phyloP scores from a whole-genome alignment of 1,284 basidiomycete genomes.

The Austroboletus niveus region DNA sequence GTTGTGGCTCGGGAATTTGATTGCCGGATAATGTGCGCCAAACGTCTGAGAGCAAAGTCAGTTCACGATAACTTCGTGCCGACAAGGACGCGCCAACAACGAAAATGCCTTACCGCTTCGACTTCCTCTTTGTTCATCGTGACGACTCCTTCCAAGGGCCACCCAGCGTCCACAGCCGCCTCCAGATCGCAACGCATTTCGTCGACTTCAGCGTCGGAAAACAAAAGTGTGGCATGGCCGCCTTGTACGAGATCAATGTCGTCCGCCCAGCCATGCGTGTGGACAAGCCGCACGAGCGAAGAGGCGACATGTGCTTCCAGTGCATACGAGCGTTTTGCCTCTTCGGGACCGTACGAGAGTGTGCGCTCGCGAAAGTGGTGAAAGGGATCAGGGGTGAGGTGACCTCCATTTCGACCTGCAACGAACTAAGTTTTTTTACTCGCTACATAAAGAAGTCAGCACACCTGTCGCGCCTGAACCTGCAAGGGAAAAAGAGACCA shows the following conservation, averaged over 20 bases:
- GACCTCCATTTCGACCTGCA: slow-evolving; percentile 75
- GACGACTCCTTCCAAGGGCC: slow-evolving; percentile 43
- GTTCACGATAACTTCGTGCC: background rate
- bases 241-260: slow-evolving; percentile 64
- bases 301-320: slow-evolving; percentile 59
- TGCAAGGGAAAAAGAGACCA: slow-evolving; percentile 23
- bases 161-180: slow-evolving; percentile 54
- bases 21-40: slow-evolving; percentile 53
- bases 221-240: slow-evolving; percentile 44
- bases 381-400: slow-evolving; percentile 59
- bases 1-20: slow-evolving; percentile 55
- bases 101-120: slow-evolving; percentile 37
- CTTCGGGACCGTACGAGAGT: slow-evolving; percentile 44
- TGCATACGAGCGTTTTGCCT: slow-evolving; percentile 52
- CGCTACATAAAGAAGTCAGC: slow-evolving; percentile 3
- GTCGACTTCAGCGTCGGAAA: slow-evolving; percentile 32
- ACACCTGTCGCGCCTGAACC: slow-evolving; percentile 80
- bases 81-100: background rate
- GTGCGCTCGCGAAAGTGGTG: slow-evolving; percentile 42
- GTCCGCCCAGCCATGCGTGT: slow-evolving; percentile 40
- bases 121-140: slow-evolving; percentile 53
- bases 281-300: slow-evolving; percentile 51
- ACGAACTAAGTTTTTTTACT: no score
- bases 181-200: slow-evolving; percentile 45
- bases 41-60: slow-evolving; percentile 42